Base-by-base conservation (phyloP, 192 early-diverging fungal genomes). In the Coemansia sp. region DNA sequence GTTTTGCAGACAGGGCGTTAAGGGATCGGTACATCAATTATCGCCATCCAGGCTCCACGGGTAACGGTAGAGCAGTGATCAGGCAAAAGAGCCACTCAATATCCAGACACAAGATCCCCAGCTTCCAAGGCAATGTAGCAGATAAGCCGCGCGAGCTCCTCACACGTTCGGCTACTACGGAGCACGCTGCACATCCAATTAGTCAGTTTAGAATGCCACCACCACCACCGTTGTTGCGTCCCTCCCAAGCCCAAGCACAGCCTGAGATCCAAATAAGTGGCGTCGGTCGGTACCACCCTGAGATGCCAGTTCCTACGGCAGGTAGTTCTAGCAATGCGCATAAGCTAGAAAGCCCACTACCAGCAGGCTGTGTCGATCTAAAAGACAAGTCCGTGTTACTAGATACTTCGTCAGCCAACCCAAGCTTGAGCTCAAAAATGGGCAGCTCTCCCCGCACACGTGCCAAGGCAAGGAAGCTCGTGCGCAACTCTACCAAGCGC, bases 331-430 rank as follows among this genome's bases (percentile, higher is more conserved):
- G 23, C 31, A 14, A 33, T 18, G 13, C 53, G 1, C 31, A 56
- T 9, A 16, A 48, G 21, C 37, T 38, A 8, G 18, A 21, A 2
- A 39, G 58, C 4, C 20, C 23, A 10, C 50, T 43, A 9, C 40
- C 53, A 4, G 20, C 21, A 13, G 36, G 23, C 28, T 21, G 46
- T 31, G 14, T 28, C 14, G 59, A 60, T 14, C 35, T 39, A 3
- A 51, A 48, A 31, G 51, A 36, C 38, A 40, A 66, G 59, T 45
- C 50, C 35, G 48, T 53, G 9, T 31, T 80, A 55, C 69, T 80
- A 6, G 78, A 80, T 23, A 80, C 78, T 5, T 74, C 59, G 14
- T 65, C 73, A n/a, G 78, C 73, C 11, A 80, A 80, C 40, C 78
- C 77, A 3, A 63, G 66, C 10, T 59, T 73, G 21, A 48, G 20